A percentile compares a stretch with the other conserved stretches of the same genome.
phyloP scores from a whole-genome alignment of 345 rosid species.

The Brassica cretica region DNA sequence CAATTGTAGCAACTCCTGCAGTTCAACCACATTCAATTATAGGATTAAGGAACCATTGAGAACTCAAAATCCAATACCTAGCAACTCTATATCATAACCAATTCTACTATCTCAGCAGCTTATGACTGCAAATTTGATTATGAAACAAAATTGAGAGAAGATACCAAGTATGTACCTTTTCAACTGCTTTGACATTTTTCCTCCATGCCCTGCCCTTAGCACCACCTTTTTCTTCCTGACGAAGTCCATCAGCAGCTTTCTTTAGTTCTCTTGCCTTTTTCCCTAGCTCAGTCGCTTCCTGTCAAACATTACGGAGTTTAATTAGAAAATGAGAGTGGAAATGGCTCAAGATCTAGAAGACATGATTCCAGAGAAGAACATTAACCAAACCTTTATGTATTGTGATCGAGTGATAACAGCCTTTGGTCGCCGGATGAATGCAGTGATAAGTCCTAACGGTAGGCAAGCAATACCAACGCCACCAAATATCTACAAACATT shows the following conservation, averaged over 20 bases:
- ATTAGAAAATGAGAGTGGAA: conserved; percentile 2
- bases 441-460: conserved; percentile 91
- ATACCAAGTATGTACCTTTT: conserved; percentile 58
- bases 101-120: conserved; percentile 9
- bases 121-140: background rate
- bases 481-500: conserved; percentile 76
- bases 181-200: conserved; percentile 91
- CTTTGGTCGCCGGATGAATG: conserved; percentile 94
- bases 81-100: conserved; percentile 9
- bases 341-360: conserved; percentile 11
- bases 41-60: background rate
- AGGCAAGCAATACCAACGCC: conserved; percentile 97
- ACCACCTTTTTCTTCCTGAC: conserved; percentile 96
- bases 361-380: background rate
- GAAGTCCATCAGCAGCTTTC: conserved; percentile 94
- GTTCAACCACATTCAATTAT: conserved; percentile 15
- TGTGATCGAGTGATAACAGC: conserved; percentile 99
- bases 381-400: conserved; percentile 74
- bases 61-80: background rate
- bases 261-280: conserved; percentile 94
- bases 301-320: conserved; percentile 19
- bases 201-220: conserved; percentile 96
- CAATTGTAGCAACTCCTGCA: conserved; percentile 85
- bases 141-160: conserved; percentile 10
- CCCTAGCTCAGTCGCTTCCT: conserved; percentile 99